Evolutionary conservation across 2,329 filamentous ascomycete species (phyloP).

Genomic region (Whalleya microplaca): DNA sequence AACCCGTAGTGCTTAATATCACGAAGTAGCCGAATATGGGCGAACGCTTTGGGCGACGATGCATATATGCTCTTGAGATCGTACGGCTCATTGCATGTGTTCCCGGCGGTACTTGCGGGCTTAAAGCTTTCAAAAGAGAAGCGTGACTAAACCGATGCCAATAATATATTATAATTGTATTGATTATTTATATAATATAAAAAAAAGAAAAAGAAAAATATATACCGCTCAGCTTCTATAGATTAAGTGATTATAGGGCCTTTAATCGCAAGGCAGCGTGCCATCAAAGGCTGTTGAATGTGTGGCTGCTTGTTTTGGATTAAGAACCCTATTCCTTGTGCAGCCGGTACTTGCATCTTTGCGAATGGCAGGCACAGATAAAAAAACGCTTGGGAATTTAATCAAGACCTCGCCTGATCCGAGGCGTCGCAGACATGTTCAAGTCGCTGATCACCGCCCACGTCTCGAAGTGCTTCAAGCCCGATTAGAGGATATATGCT

Average conservation of each 20-base stretch:
- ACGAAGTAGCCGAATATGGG: constrained; percentile 64
- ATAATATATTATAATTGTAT: too few relatives aligned
- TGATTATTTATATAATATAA: too few relatives aligned
- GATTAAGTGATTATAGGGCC: too few relatives aligned
- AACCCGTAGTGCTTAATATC: constrained; percentile 63
- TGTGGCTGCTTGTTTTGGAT: too few relatives aligned
- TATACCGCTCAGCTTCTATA: too few relatives aligned
- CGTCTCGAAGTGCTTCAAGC: constrained; percentile 65
- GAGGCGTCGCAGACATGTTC: constrained; percentile 51
- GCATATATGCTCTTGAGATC: constrained; percentile 60
- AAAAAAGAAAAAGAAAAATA: too few relatives aligned
- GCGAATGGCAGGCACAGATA: constrained; percentile 71
- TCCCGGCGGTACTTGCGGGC: constrained; percentile 63
- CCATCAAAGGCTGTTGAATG: too few relatives aligned
- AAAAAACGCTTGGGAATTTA: constrained; percentile 65
- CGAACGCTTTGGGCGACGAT: constrained; percentile 48
- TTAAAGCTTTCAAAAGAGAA: constrained; percentile 51
- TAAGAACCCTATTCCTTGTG: too few relatives aligned
- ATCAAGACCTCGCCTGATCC: constrained; percentile 61
- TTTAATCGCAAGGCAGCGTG: too few relatives aligned
- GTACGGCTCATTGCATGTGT: constrained; percentile 67
- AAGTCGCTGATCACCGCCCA: constrained; percentile 64
- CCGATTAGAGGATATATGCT: constrained; percentile 63
- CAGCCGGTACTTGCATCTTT: too few relatives aligned
- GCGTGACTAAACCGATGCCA: constrained; percentile 45